Base-by-base conservation (phyloP, 1,284 basidiomycete genomes). In the Lentinula novae-zelandiae region DNA sequence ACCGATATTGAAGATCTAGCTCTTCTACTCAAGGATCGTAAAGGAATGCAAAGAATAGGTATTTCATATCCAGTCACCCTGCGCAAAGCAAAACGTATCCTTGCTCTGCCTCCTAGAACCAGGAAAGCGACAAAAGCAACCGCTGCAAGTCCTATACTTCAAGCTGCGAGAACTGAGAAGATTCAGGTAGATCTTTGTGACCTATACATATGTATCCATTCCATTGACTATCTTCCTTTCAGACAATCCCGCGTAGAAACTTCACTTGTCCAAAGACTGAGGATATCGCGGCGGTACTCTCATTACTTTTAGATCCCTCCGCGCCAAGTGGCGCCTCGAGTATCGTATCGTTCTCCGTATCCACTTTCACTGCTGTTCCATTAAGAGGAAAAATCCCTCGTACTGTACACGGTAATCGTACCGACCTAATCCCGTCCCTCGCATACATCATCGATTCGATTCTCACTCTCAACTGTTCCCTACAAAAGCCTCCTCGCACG, bases 1-100 rank as follows among this genome's bases (percentile, higher is more conserved):
- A 70, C 75, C 4, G 77, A 79, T 65, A 79, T 80, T 31, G 79
- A 78, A 67, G 76, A 78, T 61, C 70, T 79, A 6, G 73, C 78
- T 53, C 67, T 67, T 9, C 67, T 82, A 6, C 65, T 78, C 15
- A 63, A 57, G 3, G 70, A 76, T 52, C 66, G 68, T 39, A 57
- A 64, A 38, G 75, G 72, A 59, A 67, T 84, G 53, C 69, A 75
- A 27, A 68, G 66, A 22, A 67, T 85, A 17, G 73, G 76, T 50
- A 70, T 68, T 38, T 67, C 72, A 2, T 80, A 76, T 63, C 76
- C 80, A 8, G 76, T 76, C 20, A 74, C 75, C n/a, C 63, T 81
- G 58, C 77, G 75, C 62, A 78, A 79, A 56, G 73, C 73, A 3
- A 73, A 70, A 58, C 73, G 75, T 38, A 76, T 80, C 42, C 64